phyloP scores from a whole-genome alignment of 108 stramenopile species.

The Ochromonas danica region DNA sequence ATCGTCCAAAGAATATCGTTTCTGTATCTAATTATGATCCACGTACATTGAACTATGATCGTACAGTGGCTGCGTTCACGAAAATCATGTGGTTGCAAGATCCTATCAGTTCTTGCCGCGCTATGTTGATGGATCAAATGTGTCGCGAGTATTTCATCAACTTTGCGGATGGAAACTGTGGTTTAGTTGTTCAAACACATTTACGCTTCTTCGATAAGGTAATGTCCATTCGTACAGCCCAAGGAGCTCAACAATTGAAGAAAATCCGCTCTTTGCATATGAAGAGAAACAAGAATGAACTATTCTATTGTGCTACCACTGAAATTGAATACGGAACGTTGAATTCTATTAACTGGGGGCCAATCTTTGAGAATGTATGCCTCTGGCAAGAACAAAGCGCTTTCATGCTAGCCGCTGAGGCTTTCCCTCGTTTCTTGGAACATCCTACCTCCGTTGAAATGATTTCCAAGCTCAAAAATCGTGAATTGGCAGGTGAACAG shows the following conservation, averaged over 20 bases:
- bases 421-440: not conserved
- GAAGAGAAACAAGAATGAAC: not conserved
- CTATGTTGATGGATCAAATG: conserved; percentile 26
- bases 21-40: conserved; percentile 5
- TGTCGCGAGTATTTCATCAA: conserved; percentile 14
- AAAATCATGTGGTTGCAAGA: conserved; percentile 53
- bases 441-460: not conserved
- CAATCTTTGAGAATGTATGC: not conserved
- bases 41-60: conserved; percentile 37
- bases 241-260: conserved; percentile 8
- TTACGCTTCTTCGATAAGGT: conserved; percentile 25
- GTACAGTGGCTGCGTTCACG: conserved; percentile 48
- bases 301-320: not conserved
- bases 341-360: not conserved
- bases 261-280: not conserved
- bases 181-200: conserved; percentile 34
- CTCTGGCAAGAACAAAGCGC: not conserved
- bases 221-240: not conserved
- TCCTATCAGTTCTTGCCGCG: conserved; percentile 28
- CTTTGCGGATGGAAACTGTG: conserved; percentile 37
- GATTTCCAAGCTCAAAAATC: conserved; percentile 22
- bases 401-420: not conserved
- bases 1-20: conserved; percentile 36
- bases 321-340: not conserved
- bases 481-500: conserved; percentile 42